Percentiles rank a stretch among this genome's conserved stretches.
Conservation (phyloP, 2,329 filamentous ascomycete genomes). For the Pseudocercospora fijiensis region DNA sequence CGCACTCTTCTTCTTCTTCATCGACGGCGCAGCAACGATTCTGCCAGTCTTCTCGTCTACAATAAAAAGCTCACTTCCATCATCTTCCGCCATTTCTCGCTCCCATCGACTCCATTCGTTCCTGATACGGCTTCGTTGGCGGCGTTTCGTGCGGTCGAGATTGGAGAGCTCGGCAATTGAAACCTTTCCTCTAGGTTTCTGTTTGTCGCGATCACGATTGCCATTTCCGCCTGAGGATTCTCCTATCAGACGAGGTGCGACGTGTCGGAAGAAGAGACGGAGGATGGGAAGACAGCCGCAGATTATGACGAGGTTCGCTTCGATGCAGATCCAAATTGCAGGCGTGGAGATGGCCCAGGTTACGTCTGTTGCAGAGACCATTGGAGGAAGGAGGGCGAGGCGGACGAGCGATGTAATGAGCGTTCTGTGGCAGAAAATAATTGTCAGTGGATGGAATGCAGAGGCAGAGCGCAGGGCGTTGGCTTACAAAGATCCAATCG, state of each 20-base stretch:
- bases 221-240: slow-evolving; percentile 9
- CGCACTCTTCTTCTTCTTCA: not conserved
- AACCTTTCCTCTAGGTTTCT: not conserved
- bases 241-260: slow-evolving; percentile 21
- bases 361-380: slow-evolving; percentile 15
- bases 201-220: not conserved
- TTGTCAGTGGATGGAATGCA: not conserved
- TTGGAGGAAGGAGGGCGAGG: slow-evolving; percentile 18
- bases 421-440: slow-evolving; percentile 7
- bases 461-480: not conserved
- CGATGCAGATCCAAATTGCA: slow-evolving; percentile 23
- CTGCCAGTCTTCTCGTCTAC: slow-evolving; percentile 11
- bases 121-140: not conserved
- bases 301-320: slow-evolving; percentile 24
- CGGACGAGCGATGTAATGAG: slow-evolving; percentile 22
- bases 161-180: slow-evolving; percentile 20
- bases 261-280: slow-evolving; percentile 22
- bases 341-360: slow-evolving; percentile 19
- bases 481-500: slow-evolving; percentile 21
- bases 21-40: slow-evolving; percentile 3
- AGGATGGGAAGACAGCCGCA: slow-evolving; percentile 23
- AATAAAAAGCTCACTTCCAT: slow-evolving; percentile 10
- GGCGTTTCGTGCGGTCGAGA: slow-evolving; percentile 12
- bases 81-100: slow-evolving; percentile 14
- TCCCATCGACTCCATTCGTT: slow-evolving; percentile 19